Conservation (phyloP, 2,329 filamentous ascomycete genomes). For the Neonectria magnoliae region DNA sequence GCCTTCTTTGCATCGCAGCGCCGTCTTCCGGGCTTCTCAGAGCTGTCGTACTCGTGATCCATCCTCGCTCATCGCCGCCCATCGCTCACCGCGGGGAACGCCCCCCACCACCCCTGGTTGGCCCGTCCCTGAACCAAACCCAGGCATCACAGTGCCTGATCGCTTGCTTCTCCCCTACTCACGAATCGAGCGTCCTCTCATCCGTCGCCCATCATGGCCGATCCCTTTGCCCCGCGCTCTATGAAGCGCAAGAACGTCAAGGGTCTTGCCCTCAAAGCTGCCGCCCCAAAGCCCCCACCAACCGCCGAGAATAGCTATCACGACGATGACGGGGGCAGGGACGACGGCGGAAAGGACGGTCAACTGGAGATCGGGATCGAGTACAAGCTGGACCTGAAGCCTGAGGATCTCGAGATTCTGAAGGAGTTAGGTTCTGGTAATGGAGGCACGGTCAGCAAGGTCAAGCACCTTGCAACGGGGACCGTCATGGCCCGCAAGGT, state of each 20-base stretch:
- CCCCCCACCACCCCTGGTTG: slow-evolving; percentile 30
- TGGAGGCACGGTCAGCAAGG: slow-evolving; percentile 98
- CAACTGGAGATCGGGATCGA: slow-evolving; percentile 95
- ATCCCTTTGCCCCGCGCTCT: slow-evolving; percentile 74
- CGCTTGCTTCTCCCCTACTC: slow-evolving; percentile 2
- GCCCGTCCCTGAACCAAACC: slow-evolving; percentile 29
- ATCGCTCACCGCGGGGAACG: slow-evolving; percentile 30
- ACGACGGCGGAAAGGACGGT: slow-evolving; percentile 63
- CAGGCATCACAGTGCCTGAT: slow-evolving; percentile 22
- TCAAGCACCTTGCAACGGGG: slow-evolving; percentile 92
- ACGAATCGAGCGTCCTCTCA: slow-evolving; percentile 18
- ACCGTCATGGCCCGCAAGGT: slow-evolving; percentile 99
- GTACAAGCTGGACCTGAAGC: slow-evolving; percentile 91
- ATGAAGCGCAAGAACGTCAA: slow-evolving; percentile 99
- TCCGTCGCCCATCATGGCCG: slow-evolving; percentile 61
- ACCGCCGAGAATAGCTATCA: slow-evolving; percentile 77
- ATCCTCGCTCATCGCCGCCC: slow-evolving; percentile 13
- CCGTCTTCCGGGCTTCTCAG: slow-evolving; percentile 9
- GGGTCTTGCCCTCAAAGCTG: slow-evolving; percentile 86
- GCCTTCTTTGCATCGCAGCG: slow-evolving; percentile 19
- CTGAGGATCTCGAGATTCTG: slow-evolving; percentile 90
- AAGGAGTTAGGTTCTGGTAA: slow-evolving; percentile 97
- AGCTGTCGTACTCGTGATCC: slow-evolving; percentile 15
- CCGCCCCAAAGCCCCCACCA: slow-evolving; percentile 76
- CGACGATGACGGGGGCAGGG: slow-evolving; percentile 69